Evolutionary conservation across 2,329 filamentous ascomycete genomes (phyloP).

Genomic region (Lachnellula arida): DNA sequence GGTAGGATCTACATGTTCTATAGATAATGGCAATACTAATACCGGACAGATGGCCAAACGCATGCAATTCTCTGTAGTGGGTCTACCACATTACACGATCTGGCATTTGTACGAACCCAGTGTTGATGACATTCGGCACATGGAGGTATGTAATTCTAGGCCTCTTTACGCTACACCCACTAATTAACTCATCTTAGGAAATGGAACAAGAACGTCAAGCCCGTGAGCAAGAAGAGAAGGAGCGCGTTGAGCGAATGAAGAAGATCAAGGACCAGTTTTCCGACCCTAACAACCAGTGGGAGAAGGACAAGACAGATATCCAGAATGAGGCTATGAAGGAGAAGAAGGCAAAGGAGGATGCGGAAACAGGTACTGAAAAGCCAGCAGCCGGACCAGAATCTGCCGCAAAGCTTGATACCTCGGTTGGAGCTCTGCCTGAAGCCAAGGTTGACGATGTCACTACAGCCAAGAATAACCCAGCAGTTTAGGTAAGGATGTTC

Average conservation of each 20-base stretch:
- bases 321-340: conserved; percentile 61
- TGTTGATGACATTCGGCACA: conserved; percentile 92
- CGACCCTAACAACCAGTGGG: conserved; percentile 75
- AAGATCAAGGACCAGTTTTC: conserved; percentile 79
- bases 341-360: conserved; percentile 38
- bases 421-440: conserved; percentile 6
- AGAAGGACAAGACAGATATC: conserved; percentile 80
- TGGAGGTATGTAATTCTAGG: conserved; percentile 60
- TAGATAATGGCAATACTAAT: conserved; percentile 8
- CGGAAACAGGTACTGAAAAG: conserved; percentile 11
- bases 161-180: conserved; percentile 8
- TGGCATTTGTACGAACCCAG: conserved; percentile 99
- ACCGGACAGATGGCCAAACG: conserved; percentile 80
- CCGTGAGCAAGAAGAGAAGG: conserved; percentile 74
- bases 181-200: conserved; percentile 53
- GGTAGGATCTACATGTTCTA: conserved; percentile 46
- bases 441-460: conserved; percentile 5
- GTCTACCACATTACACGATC: conserved; percentile 94
- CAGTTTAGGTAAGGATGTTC: not conserved
- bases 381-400: conserved; percentile 1
- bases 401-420: not conserved
- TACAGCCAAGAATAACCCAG: not conserved
- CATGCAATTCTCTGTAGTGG: conserved; percentile 94
- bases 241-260: conserved; percentile 66
- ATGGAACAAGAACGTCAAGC: conserved; percentile 86